Base-by-base conservation (phyloP, 2,329 filamentous ascomycete genomes). In the Tolypocladium ophioglossoides region DNA sequence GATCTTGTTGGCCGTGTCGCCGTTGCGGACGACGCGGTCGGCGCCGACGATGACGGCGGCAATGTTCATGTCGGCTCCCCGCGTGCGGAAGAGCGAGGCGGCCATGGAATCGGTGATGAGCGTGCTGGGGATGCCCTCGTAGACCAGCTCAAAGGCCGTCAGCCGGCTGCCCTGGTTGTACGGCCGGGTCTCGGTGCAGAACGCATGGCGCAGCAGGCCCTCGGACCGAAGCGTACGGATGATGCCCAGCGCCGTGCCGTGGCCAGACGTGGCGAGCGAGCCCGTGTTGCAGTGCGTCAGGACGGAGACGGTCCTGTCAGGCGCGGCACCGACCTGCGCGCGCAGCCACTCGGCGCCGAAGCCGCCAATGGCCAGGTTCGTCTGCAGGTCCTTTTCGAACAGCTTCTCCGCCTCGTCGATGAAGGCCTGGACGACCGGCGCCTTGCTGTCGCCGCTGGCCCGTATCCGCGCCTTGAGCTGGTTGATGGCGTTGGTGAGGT, bases 221-320 rank as follows among this genome's bases (percentile, higher is more conserved):
- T 77, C 77, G 14, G 80, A 72, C 64, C 89, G 82, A 6, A 99
- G 77, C 5, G 88, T 89, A 55, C 94, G 88, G 62, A 99, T 91
- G 51, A 99, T 94, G 24, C 94, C 94, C 3, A 99, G 78, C 0
- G 94, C 94, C 12, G 94, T 99, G 52, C 94, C 94, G 67, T 97
- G 95, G n/a, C 94, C 94, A 18, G 94, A 95, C 1, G 94, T 99
- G 30, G 94, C 94, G 37, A 99, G 84, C 22, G 92, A 96, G 32
- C 94, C 94, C 24, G 94, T 99, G 70, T 99, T 99, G 78, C 94
- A 99, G 72, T 99, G 95, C 12, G 94, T 99, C 61, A 99, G 74
- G 46, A 99, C 86, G n/a, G 89, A 89, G 50, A 96, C 62, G 54
- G 68, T 61, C 67, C 76, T 64, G 59, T 78, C 68, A 58, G 72